Evolutionary conservation across 768 basidiomycete genomes (phyloP).

Genomic region (Termitomyces sp.): DNA sequence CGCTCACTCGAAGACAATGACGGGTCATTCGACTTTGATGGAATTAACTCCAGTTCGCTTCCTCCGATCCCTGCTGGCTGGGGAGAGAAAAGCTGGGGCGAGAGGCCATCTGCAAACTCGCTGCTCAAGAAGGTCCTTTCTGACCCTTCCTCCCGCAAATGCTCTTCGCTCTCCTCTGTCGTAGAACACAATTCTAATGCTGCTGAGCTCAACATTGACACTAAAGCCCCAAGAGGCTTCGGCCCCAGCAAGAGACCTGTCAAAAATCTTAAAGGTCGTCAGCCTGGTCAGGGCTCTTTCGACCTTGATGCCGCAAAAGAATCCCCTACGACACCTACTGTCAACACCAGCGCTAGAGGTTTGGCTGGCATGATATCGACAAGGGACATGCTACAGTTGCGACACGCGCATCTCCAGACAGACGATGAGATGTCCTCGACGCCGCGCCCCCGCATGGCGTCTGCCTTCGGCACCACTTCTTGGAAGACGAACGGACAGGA

Average conservation of each 20-base stretch:
- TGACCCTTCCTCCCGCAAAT: conserved; percentile 9
- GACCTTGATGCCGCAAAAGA: conserved; percentile 11
- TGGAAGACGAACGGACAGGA: conserved; percentile 2
- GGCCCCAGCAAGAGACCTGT: conserved; percentile 20
- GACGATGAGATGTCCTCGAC: conserved; percentile 15
- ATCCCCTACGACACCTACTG: conserved; percentile 9
- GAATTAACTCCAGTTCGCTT: not conserved
- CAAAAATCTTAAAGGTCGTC: conserved; percentile 24
- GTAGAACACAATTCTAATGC: conserved; percentile 1
- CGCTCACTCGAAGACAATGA: not conserved
- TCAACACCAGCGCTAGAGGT: conserved; percentile 8
- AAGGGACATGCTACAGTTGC: conserved; percentile 12
- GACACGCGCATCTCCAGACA: not conserved
- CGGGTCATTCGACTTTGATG: conserved; percentile 3
- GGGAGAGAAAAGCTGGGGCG: conserved; percentile 6
- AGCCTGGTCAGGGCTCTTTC: conserved; percentile 10
- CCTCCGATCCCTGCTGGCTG: conserved; percentile 12
- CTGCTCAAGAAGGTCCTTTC: conserved; percentile 10
- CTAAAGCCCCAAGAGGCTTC: not conserved
- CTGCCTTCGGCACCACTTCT: not conserved
- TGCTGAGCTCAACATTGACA: conserved; percentile 2
- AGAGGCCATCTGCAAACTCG: conserved; percentile 8
- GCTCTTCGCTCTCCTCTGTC: conserved; percentile 1
- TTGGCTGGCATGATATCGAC: conserved; percentile 4
- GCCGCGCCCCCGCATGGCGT: conserved; percentile 9